These are phyloP conservation scores for Hypoxylon sp. DNA, from an alignment of 2,329 filamentous ascomycete genomes.

Conservation along the genomic window DNA sequence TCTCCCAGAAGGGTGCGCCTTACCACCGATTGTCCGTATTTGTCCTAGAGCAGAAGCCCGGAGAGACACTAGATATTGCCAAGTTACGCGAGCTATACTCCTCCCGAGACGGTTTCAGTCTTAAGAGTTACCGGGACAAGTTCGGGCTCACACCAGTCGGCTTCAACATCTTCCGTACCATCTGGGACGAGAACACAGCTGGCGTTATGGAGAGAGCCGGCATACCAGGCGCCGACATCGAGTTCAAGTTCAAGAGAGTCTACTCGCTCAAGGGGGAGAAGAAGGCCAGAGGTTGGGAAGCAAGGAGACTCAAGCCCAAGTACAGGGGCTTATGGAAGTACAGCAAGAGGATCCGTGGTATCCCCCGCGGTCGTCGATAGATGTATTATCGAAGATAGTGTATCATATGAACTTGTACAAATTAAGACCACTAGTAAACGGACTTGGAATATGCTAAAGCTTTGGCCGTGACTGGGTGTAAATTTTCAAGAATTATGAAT, in stretches of 20 bases:
- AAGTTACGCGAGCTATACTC: slow-evolving; percentile 67
- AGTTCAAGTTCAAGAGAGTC: slow-evolving; percentile 85
- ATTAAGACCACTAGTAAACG: slow-evolving; percentile 36
- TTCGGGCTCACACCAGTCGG: slow-evolving; percentile 80
- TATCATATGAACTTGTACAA: slow-evolving; percentile 44
- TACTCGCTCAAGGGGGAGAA: slow-evolving; percentile 73
- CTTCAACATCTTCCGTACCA: slow-evolving; percentile 86
- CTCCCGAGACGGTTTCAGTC: slow-evolving; percentile 75
- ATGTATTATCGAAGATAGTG: slow-evolving; percentile 31
- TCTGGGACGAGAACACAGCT: slow-evolving; percentile 91
- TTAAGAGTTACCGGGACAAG: slow-evolving; percentile 80
- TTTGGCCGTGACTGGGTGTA: neutral
- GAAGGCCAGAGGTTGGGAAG: slow-evolving; percentile 75
- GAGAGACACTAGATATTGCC: slow-evolving; percentile 68
- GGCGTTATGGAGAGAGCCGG: slow-evolving; percentile 86
- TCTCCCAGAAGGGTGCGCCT: slow-evolving; percentile 87
- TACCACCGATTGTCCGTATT: slow-evolving; percentile 92
- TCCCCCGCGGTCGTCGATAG: slow-evolving; percentile 41
- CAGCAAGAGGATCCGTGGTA: slow-evolving; percentile 66
- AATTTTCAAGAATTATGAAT: neutral
- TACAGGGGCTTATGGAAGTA: slow-evolving; percentile 75
- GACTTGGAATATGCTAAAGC: slow-evolving; percentile 3
- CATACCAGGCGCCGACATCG: slow-evolving; percentile 81
- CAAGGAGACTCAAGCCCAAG: slow-evolving; percentile 74
- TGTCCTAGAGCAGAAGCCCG: slow-evolving; percentile 82